Evolutionary conservation across 2,329 filamentous ascomycete genomes (phyloP), one percentile per base, ranked within the genome.

Genomic region (Magnaporthiopsis rhizophila): DNA sequence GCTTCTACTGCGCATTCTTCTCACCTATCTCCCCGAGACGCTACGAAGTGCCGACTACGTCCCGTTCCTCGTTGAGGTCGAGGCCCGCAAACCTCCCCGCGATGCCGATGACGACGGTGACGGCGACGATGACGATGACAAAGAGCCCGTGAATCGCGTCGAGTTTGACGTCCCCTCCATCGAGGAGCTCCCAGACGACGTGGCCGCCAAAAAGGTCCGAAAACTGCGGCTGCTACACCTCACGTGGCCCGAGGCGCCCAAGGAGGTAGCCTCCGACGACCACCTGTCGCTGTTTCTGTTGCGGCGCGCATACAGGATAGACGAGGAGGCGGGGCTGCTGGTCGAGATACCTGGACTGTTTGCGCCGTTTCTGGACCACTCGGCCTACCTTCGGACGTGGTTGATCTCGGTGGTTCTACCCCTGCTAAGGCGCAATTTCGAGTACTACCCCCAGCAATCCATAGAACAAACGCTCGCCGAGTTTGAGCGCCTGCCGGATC

Each of bases 11-110:
- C 86, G 89, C 59, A 86, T 95, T 63, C 77, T 96, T 28, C 81
- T 96, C 59, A 91, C 88, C 26, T 91, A 89, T 72, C 81, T 96
- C 0, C 91, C 92, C 32, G 90, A 94, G 74, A 88, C 83, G 58
- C 72, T 86, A 6, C 83, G 83, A 6, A 86, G 91, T 6, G 76
- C 75, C n/a, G 73, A 79, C 59, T 93, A 93, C 72, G 78, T 85
- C 24, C 77, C 78, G 18, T 83, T 91, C 62, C 71, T 92, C 24
- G 75, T 83, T 69, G 81, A 86, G 63, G 76, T 92, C 66, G 80
- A 78, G 57, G 76, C 77, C 5, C 79, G 78, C 62, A 74, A 81
- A 26, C 77, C 83, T 57, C 74, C 77, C 34, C 73, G 32, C 24
- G 26, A 34, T 21, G 62, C 34, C 30, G 62, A 59, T 36, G 15